phyloP scores from a whole-genome alignment of 2,329 filamentous ascomycete species.

The Nannizziopsis arthrosporioides region DNA sequence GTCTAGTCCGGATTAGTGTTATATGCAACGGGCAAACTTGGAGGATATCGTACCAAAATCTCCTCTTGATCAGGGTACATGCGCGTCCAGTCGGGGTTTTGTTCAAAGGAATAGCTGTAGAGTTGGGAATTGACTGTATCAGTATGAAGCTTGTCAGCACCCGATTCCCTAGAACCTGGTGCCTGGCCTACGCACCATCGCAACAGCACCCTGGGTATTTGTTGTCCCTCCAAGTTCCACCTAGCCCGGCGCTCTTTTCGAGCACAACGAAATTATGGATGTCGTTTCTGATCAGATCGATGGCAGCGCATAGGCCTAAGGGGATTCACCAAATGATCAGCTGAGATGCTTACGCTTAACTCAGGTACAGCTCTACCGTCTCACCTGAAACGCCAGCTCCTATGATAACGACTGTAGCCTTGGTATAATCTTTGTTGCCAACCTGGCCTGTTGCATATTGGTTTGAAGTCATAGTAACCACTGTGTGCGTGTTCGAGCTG shows the following conservation, averaged over 20 bases:
- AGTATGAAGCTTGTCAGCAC: slow-evolving; percentile 8
- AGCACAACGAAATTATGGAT: slow-evolving; percentile 44
- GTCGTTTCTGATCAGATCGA: slow-evolving; percentile 44
- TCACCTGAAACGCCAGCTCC: slow-evolving; percentile 44
- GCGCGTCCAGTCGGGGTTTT: slow-evolving; percentile 47
- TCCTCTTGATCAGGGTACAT: slow-evolving; percentile 51
- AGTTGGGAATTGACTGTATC: slow-evolving; percentile 41
- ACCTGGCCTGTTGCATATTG: slow-evolving; percentile 1
- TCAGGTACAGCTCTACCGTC: slow-evolving; percentile 1
- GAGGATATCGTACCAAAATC: slow-evolving; percentile 34
- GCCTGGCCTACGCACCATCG: slow-evolving; percentile 28
- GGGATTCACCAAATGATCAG: neutral
- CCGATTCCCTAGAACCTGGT: no score
- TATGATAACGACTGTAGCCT: slow-evolving; percentile 46
- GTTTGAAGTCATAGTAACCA: neutral
- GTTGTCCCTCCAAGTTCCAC: slow-evolving; percentile 47
- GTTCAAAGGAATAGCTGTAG: slow-evolving; percentile 51
- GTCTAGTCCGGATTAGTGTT: slow-evolving; percentile 20
- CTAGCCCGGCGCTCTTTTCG: slow-evolving; percentile 44
- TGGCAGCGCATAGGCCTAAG: slow-evolving; percentile 45
- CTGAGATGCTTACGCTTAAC: neutral
- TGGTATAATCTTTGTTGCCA: slow-evolving; percentile 41
- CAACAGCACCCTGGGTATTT: slow-evolving; percentile 47
- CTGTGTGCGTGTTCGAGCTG: neutral
- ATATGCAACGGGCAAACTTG: neutral